Percentiles rank a stretch among this genome's conserved stretches.
phyloP scores from a whole-genome alignment of 225 moss, liverwort and hornwort species.

The Bryoerythrophyllum caledonicum region DNA sequence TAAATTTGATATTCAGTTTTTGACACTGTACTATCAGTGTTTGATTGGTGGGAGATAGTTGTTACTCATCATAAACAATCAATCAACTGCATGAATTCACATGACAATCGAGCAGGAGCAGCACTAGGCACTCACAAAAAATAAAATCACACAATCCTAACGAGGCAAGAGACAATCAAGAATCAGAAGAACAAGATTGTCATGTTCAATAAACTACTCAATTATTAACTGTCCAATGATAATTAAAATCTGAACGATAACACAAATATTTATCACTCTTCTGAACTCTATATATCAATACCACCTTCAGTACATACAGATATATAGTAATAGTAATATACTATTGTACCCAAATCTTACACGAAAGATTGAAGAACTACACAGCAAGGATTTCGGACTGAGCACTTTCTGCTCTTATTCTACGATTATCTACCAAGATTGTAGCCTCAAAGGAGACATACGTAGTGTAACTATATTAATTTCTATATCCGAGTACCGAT shows the following conservation, averaged over 20 bases:
- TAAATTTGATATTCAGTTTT: too few relatives aligned
- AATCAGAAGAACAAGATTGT: neutral
- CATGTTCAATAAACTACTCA: neutral
- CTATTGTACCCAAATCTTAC: neutral
- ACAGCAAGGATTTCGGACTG: neutral
- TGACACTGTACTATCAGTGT: too few relatives aligned
- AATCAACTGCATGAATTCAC: neutral
- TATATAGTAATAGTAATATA: neutral
- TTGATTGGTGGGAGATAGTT: too few relatives aligned
- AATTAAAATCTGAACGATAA: neutral
- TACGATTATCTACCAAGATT: neutral
- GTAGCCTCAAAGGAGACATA: neutral
- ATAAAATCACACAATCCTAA: neutral
- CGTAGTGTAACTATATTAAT: neutral
- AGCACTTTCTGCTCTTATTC: neutral
- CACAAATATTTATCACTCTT: neutral
- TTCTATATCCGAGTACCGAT: neutral
- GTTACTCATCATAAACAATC: neutral
- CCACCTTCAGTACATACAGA: neutral
- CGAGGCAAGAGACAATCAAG: neutral
- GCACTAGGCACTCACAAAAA: neutral
- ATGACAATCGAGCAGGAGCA: neutral
- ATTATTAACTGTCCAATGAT: neutral
- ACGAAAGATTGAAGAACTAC: neutral
- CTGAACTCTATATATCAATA: neutral